Evolutionary conservation across 2,329 filamentous ascomycete species (phyloP).

Genomic region (Pseudocercospora fuligena): DNA sequence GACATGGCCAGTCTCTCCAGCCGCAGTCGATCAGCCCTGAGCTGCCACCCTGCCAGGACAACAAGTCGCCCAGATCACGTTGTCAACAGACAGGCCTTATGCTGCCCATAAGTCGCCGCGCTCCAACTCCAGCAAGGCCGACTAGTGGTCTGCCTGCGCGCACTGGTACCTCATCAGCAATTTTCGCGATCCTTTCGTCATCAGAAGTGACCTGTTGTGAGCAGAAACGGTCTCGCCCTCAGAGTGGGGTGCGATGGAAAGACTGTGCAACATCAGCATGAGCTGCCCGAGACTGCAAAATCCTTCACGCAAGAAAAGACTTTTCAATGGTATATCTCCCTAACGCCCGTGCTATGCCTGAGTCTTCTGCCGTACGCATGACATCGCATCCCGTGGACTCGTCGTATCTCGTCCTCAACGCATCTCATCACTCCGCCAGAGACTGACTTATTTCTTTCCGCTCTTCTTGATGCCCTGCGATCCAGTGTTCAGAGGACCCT

Average conservation of each 20-base stretch:
- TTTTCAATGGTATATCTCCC: conserved; percentile 24
- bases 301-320: not conserved
- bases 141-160: too few relatives aligned
- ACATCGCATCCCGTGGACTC: conserved; percentile 13
- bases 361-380: conserved; percentile 14
- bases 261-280: not conserved
- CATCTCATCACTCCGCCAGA: not conserved
- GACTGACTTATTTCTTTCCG: conserved; percentile 79
- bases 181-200: not conserved
- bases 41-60: too few relatives aligned
- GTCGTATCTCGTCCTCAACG: not conserved
- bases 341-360: conserved; percentile 20
- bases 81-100: too few relatives aligned
- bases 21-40: too few relatives aligned
- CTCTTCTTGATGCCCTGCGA: conserved; percentile 96
- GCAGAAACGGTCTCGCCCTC: not conserved
- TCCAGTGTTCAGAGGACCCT: conserved; percentile 85
- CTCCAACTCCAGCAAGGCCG: too few relatives aligned
- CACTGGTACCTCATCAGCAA: too few relatives aligned
- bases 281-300: not conserved
- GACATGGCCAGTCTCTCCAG: too few relatives aligned
- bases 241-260: not conserved
- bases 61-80: too few relatives aligned
- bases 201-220: not conserved
- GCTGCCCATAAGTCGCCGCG: too few relatives aligned